Evolutionary conservation across 1,139 yeast species (phyloP).

Genomic region (Taphrina sp.): DNA sequence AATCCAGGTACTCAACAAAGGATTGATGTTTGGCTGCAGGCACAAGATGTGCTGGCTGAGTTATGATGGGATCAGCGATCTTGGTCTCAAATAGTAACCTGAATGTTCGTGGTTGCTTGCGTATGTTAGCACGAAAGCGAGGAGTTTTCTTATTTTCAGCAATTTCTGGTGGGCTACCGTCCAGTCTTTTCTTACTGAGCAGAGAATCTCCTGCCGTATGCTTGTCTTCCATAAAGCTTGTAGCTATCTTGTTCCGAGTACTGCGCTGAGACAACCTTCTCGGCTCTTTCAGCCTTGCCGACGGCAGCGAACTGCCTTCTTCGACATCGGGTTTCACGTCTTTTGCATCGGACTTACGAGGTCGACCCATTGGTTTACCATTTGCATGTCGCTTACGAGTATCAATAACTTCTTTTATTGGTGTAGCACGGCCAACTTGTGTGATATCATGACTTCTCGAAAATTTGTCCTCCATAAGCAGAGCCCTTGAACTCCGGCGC

Average conservation of each 20-base stretch:
- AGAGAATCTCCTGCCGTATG: not conserved
- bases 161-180: not conserved
- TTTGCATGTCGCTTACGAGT: slow-evolving; percentile 20
- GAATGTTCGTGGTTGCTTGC: slow-evolving; percentile 1
- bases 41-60: slow-evolving; percentile 72
- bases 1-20: slow-evolving; percentile 50
- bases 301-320: not conserved
- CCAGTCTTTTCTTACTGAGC: not conserved
- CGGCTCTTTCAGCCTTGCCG: not conserved
- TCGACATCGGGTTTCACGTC: not conserved
- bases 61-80: slow-evolving; percentile 52
- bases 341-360: slow-evolving; percentile 7
- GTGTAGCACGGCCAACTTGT: too few species aligned
- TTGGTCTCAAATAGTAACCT: slow-evolving; percentile 4
- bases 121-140: not conserved
- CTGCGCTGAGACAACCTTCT: not conserved
- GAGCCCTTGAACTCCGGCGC: too few species aligned
- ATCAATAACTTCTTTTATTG: not conserved
- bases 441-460: too few species aligned
- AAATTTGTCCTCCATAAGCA: too few species aligned
- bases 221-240: not conserved
- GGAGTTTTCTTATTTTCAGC: not conserved
- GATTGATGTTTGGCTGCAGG: slow-evolving; percentile 47
- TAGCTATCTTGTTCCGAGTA: not conserved
- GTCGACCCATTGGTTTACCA: slow-evolving; percentile 22